phyloP scores from a whole-genome alignment of 2,329 filamentous ascomycete genomes.

The Colletotrichum destructivum region DNA sequence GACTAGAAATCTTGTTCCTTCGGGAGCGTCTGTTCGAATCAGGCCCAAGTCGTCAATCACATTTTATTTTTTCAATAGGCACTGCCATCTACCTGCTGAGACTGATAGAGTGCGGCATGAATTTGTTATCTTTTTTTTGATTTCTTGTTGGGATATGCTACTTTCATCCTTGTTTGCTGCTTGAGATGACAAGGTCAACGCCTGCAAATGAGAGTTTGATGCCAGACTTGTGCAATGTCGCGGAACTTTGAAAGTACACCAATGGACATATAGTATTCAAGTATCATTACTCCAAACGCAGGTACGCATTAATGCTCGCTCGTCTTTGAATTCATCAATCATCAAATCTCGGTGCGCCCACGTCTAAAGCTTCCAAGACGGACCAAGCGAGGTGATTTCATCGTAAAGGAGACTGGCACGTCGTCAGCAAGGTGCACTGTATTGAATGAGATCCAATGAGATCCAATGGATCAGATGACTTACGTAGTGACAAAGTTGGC shows the following conservation, averaged over 20 bases:
- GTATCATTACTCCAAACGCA: no score
- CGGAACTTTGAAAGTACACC: no score
- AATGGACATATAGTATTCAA: no score
- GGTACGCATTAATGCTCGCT: no score
- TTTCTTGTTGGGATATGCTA: background rate
- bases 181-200: no score
- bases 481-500: conserved; percentile 39
- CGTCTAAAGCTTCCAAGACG: conserved; percentile 10
- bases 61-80: fast-evolving
- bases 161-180: no score
- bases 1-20: conserved; percentile 32
- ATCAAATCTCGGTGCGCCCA: background rate
- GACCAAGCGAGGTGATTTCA: conserved; percentile 7
- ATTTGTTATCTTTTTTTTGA: fast-evolving
- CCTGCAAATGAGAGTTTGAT: no score
- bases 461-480: background rate
- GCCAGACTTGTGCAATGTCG: no score
- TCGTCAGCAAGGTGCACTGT: background rate
- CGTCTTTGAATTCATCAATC: background rate
- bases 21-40: conserved; percentile 28
- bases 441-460: no score
- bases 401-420: conserved; percentile 2
- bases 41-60: conserved; percentile 4
- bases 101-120: no score
- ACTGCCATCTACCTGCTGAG: background rate